phyloP scores from a whole-genome alignment of 2,329 filamentous ascomycete genomes.

The Endothia cerciana region DNA sequence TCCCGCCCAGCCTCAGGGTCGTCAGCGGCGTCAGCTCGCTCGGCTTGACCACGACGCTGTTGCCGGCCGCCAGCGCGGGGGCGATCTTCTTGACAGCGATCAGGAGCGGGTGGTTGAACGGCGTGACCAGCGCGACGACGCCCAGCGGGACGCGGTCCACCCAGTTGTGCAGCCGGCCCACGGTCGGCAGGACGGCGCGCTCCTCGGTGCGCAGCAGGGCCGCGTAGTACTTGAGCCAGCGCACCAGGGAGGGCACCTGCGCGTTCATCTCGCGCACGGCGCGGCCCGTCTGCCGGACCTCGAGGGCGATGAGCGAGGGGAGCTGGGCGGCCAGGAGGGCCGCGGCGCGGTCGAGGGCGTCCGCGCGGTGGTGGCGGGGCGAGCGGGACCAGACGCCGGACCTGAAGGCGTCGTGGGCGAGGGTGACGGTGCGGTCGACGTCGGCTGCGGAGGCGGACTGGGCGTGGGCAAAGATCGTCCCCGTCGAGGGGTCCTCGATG shows the following conservation, averaged over 20 bases:
- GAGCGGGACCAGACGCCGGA: slow-evolving; percentile 60
- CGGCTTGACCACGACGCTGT: slow-evolving; percentile 64
- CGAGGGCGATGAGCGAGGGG: slow-evolving; percentile 61
- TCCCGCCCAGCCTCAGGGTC: slow-evolving; percentile 60
- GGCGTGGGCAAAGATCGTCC: slow-evolving; percentile 38
- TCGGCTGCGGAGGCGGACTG: slow-evolving; percentile 51
- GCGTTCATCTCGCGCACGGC: slow-evolving; percentile 71
- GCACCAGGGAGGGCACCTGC: slow-evolving; percentile 66
- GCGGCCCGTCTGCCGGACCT: slow-evolving; percentile 70
- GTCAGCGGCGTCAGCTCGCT: slow-evolving; percentile 66
- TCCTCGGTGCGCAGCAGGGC: slow-evolving; percentile 69
- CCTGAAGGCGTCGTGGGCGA: slow-evolving; percentile 51
- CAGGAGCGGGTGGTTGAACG: slow-evolving; percentile 62
- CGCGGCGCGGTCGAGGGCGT: slow-evolving; percentile 65
- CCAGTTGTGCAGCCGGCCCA: slow-evolving; percentile 62
- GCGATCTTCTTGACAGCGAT: slow-evolving; percentile 65
- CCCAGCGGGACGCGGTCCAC: slow-evolving; percentile 59
- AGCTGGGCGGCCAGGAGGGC: slow-evolving; percentile 56
- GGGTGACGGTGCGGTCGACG: slow-evolving; percentile 45
- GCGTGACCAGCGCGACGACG: slow-evolving; percentile 60
- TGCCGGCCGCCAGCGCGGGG: slow-evolving; percentile 62
- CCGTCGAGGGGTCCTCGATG: slow-evolving; percentile 36
- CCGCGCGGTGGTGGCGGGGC: slow-evolving; percentile 61
- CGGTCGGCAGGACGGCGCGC: slow-evolving; percentile 66
- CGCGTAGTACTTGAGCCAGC: slow-evolving; percentile 75